Evolutionary conservation across 1,139 yeast genomes (phyloP), one percentile per base, ranked within the genome.

Genomic region (Suzukiozyma palmioleophila): DNA sequence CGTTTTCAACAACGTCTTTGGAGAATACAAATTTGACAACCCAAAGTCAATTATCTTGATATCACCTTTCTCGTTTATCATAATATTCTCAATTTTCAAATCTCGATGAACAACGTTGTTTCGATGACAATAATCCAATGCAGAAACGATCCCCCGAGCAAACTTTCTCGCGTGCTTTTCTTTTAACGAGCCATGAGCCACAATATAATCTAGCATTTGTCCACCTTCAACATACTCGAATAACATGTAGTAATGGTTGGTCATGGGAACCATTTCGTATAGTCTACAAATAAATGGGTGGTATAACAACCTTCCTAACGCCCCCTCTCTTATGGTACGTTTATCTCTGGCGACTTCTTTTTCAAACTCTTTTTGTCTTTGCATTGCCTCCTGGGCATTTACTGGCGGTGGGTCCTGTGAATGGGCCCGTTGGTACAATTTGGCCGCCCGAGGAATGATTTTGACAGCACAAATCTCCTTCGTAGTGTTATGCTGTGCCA

Each of bases 181-280:
- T 60, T 90, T 88, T 51, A 94, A 71, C 4, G 95, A 84, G 1
- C 98, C 98, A 62, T 94, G 98, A 26, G 96, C 84, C 46, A 94
- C 96, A 49, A 94, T 94, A 60, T 92, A 92, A 66, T 94, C 99
- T 47, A 94, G 77, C 88, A 94, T 81, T 64, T 94, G 98, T 28
- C 98, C 98, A 32, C 98, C 99, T 33, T 94, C 86, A 16, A 94
- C 95, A 56, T 89, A 92, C 60, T 94, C 99, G 62, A 92, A 92
- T 42, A 94, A 73, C 95, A 94, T 89, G 64, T 94, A 94, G 63
- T 86, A 92, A 59, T 94, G 98, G 50, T 89, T 88, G 9, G 97
- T 86, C 97, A 92, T 90, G 22, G 96, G 86, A 45, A 89, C 89
- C 75, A 92, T 88, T 62, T 92, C 98, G 61, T 87, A 88, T 39